Conservation (phyloP, 805 yeast genomes). For the Kodamaea laetipori region DNA sequence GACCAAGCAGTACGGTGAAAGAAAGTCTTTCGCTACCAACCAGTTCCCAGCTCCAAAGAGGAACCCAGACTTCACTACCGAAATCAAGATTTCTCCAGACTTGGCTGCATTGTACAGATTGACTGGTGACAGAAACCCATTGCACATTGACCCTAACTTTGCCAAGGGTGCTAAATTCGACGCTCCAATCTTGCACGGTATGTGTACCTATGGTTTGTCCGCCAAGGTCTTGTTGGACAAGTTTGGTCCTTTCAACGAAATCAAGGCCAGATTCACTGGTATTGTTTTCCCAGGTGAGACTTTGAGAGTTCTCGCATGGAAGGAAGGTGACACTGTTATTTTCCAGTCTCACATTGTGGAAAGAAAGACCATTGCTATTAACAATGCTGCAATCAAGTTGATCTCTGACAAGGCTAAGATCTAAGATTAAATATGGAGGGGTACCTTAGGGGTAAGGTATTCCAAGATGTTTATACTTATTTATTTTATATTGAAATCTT, state of each 20-base stretch:
- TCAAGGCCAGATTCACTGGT: conserved; percentile 88
- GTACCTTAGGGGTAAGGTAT: conserved; percentile 4
- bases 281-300: conserved; percentile 95
- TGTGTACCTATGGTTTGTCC: conserved; percentile 82
- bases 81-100: conserved; percentile 60
- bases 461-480: conserved; percentile 1
- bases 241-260: conserved; percentile 78
- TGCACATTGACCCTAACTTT: conserved; percentile 90
- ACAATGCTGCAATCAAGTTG: conserved; percentile 81
- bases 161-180: conserved; percentile 87
- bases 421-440: conserved; percentile 18
- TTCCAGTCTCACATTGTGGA: conserved; percentile 85
- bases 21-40: conserved; percentile 62
- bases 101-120: conserved; percentile 90
- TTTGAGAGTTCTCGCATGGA: conserved; percentile 82
- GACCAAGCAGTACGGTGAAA: conserved; percentile 47
- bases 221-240: conserved; percentile 75
- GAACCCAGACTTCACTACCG: conserved; percentile 66
- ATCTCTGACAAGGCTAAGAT: conserved; percentile 43
- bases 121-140: conserved; percentile 92
- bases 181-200: conserved; percentile 89
- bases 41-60: conserved; percentile 62
- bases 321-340: conserved; percentile 63
- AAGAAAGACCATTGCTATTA: conserved; percentile 75
- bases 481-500: conserved; percentile 11